phyloP scores from a whole-genome alignment of 2,329 filamentous ascomycete genomes.

The Claviceps sp. region DNA sequence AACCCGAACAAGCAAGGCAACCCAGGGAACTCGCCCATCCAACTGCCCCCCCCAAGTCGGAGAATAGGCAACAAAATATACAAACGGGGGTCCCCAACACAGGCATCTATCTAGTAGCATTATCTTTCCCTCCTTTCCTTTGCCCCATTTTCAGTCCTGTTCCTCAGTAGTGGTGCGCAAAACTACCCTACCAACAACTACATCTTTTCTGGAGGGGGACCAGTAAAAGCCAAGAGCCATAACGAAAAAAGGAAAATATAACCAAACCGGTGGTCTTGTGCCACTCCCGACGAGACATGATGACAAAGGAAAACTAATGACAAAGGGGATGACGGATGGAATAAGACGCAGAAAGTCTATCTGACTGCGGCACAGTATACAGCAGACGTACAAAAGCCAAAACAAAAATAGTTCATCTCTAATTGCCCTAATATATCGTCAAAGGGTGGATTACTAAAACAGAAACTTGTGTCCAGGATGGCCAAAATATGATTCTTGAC shows the following conservation, averaged over 20 bases:
- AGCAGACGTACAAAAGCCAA: too few relatives aligned
- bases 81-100: too few relatives aligned
- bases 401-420: constrained; percentile 1
- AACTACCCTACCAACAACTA: background rate
- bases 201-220: background rate
- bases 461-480: background rate
- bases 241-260: constrained; percentile 1
- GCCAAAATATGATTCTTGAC: background rate
- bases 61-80: too few relatives aligned
- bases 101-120: too few relatives aligned
- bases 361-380: background rate
- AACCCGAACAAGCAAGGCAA: too few relatives aligned
- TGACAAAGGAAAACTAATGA: constrained; percentile 13
- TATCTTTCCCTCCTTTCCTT: background rate
- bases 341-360: constrained; percentile 4
- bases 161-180: too few relatives aligned
- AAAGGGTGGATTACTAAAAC: constrained; percentile 6
- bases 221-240: background rate
- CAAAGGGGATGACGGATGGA: background rate
- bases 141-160: background rate
- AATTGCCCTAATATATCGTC: background rate
- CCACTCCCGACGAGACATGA: background rate
- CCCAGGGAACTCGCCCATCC: too few relatives aligned
- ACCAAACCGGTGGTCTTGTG: background rate
- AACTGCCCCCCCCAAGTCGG: too few relatives aligned